Base-by-base conservation (phyloP, 2,329 filamentous ascomycete genomes). In the Coniella vitis region DNA sequence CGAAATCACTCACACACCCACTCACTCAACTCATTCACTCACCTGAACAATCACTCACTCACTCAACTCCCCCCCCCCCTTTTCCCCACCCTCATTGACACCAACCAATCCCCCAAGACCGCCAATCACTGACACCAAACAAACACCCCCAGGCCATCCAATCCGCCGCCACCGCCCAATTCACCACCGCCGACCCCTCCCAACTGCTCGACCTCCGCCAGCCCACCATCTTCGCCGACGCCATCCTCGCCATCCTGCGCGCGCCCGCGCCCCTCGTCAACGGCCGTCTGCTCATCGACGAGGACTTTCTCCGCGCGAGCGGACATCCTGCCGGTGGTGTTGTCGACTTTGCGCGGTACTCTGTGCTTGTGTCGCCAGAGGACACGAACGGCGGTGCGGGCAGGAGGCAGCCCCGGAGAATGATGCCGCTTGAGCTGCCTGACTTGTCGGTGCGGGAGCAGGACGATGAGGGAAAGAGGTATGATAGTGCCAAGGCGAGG, bases 161-260 rank as follows among this genome's bases (percentile, higher is more conserved):
- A 60, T 89, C 84, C 5, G 87, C 82, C 5, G 87, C 87, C 3
- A 91, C 87, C 1, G 72, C 76, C 46, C 67, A 72, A 46, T 71
- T 76, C 52, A 73, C 70, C 1, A 56, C 56, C 52, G 52, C 60
- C 48, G 71, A 76, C 52, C 69, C 72, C 19, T 62, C 67, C 1
- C 71, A 76, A 42, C 66, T 66, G 25, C 72, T 68, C 31, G 79
- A 89, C 58, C 67, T 90, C n/a, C 71, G 86, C 51, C 84, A 81
- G 55, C 67, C 84, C 53, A 81, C 76, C 5, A 85, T 94, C 53
- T 94, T 87, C 66, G 88, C 86, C 0, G 86, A 90, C 59, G 87
- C 88, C 1, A 79, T 94, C 16, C 65, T 91, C 1, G 84, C 77
- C 1, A 85, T 94, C 65, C 69, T 93, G 2, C 63, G 67, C 9